Base-by-base conservation (phyloP, 768 basidiomycete genomes). In the Tricholoma matsutake region DNA sequence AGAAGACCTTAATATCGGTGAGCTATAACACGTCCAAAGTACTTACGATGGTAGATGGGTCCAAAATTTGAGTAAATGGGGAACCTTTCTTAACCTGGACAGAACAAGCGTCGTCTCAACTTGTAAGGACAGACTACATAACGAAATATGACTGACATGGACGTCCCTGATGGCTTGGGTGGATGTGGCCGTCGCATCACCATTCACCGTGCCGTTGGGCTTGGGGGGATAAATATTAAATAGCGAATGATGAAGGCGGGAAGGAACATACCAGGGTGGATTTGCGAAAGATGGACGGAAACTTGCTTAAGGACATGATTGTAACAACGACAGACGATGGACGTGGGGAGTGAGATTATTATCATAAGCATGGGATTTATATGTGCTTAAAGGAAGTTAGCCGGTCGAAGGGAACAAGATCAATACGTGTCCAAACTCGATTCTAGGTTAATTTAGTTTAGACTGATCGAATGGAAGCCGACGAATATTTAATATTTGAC, bases 31-130 rank as follows among this genome's bases (percentile, higher is more conserved):
- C 6, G 45, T 55, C 11, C 3, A n/a, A 57, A 32, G 34, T 52
- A 69, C 80, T 66, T 63, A 84, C 85, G 34, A 85, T 49, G 9
- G 79, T 72, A 18, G 77, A 75, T 3, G 77, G 68, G 60, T 80
- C 76, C 18, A 77, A 55, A n/a, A 55, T 13, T 6, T n/a, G 6
- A 14, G 65, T 69, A 8, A 79, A 63, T 11, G 73, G 67, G 22
- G 70, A 53, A 6, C 81, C 81, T 65, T 76, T 81, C 67, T 79
- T 81, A 57, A 83, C 68, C 83, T 84, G 31, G 29, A 53, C 18
- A 18, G n/a, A 29, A 28, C 13, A 65, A 22, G 18, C 16, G 25
- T 43, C 25, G 31, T 34, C 20, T 49, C 16, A 43, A 32, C 29
- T 34, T 29, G n/a, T 22, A 59, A 9, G 10, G 7, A 25, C 47